Evolutionary conservation across 179 eudicot genomes (phyloP).

Genomic region (Silene vulgaris): DNA sequence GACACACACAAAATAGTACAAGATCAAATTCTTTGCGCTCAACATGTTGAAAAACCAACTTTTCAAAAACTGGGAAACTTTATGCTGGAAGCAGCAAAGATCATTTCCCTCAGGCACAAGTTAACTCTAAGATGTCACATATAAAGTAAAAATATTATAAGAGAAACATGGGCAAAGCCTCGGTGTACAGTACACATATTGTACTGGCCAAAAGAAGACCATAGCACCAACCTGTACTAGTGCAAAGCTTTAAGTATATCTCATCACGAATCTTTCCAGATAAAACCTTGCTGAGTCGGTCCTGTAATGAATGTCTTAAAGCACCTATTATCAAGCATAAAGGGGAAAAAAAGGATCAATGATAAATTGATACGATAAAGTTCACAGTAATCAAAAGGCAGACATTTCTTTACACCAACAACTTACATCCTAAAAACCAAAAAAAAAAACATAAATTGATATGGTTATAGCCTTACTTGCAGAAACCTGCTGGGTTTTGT

Average conservation of each 20-base stretch:
- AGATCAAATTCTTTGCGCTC: neutral
- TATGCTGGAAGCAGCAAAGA: too few species aligned
- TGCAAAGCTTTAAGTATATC: constrained; percentile 80
- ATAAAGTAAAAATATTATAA: too few species aligned
- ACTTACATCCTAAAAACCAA: neutral
- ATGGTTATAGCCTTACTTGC: neutral
- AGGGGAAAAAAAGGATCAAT: neutral
- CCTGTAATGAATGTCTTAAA: constrained; percentile 95
- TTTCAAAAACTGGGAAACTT: too few species aligned
- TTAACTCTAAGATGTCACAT: too few species aligned
- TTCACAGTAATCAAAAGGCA: neutral
- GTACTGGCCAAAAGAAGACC: constrained; percentile 6
- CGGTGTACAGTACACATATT: neutral
- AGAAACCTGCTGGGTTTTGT: constrained; percentile 71
- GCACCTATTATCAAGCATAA: constrained; percentile 60
- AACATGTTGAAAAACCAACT: neutral
- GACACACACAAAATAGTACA: neutral
- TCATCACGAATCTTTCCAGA: constrained; percentile 84
- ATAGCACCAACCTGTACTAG: constrained; percentile 69
- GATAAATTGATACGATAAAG: neutral
- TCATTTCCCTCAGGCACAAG: too few species aligned
- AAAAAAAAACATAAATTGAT: neutral
- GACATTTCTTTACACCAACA: neutral
- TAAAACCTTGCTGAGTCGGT: constrained; percentile 73
- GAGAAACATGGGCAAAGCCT: neutral